These are phyloP conservation scores for Yamadazyma paraphyllophila DNA, from an alignment of 805 yeast genomes.

Conservation along the genomic window DNA sequence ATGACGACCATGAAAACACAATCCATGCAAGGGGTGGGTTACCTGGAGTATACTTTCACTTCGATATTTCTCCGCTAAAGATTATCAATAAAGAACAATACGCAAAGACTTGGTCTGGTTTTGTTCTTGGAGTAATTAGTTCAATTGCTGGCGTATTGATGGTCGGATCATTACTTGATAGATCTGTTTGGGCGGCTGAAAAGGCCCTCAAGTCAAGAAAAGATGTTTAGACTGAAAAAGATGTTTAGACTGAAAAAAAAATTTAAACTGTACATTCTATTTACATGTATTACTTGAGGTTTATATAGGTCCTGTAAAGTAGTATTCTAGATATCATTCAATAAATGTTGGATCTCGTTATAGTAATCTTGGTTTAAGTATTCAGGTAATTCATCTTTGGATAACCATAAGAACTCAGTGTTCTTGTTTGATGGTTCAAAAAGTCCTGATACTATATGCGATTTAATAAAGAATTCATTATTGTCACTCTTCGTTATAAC, in stretches of 20 bases:
- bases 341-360: slow-evolving; percentile 49
- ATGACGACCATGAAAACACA: slow-evolving; percentile 87
- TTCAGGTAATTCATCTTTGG: slow-evolving; percentile 69
- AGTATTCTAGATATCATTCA: slow-evolving; percentile 34
- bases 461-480: slow-evolving; percentile 72
- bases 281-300: slow-evolving; percentile 6
- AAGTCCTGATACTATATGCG: slow-evolving; percentile 83
- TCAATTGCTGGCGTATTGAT: slow-evolving; percentile 93
- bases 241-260: too few relatives aligned
- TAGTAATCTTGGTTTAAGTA: slow-evolving; percentile 56
- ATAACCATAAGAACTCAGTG: slow-evolving; percentile 74
- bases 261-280: neutral
- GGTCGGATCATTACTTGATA: slow-evolving; percentile 85
- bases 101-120: slow-evolving; percentile 77
- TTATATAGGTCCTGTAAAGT: slow-evolving; percentile 9
- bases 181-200: slow-evolving; percentile 87
- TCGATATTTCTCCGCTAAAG: slow-evolving; percentile 91
- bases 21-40: slow-evolving; percentile 79
- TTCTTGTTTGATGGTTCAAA: slow-evolving; percentile 46
- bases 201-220: slow-evolving; percentile 69
- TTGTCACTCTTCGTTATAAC: slow-evolving; percentile 46
- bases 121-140: slow-evolving; percentile 77
- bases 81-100: slow-evolving; percentile 80
- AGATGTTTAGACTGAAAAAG: slow-evolving; percentile 25
- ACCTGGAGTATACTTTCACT: slow-evolving; percentile 84